A percentile compares a stretch with the other conserved stretches of the same genome.
These are phyloP conservation scores for Mortierella sp. DNA, from an alignment of 371 early-diverging fungal species.

Conservation along the genomic window DNA sequence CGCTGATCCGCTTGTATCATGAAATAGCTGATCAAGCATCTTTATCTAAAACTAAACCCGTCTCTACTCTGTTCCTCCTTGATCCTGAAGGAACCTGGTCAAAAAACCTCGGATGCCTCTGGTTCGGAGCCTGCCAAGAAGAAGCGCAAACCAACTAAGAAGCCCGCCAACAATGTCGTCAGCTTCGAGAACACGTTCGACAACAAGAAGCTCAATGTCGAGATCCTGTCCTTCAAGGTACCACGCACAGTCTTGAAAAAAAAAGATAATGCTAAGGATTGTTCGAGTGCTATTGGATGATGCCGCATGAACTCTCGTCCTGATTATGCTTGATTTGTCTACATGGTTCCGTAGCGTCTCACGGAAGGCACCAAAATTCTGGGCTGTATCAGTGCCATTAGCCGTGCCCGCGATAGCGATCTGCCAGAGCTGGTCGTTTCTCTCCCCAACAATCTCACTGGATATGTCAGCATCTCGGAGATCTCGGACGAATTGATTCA, in stretches of 20 bases:
- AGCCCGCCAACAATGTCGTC: slow-evolving; percentile 37
- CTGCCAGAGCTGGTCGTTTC: slow-evolving; percentile 83
- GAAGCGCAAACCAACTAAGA: slow-evolving; percentile 60
- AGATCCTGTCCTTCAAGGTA: slow-evolving; percentile 72
- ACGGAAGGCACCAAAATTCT: slow-evolving; percentile 78
- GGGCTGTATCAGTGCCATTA: slow-evolving; percentile 84
- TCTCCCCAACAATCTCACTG: slow-evolving; percentile 82
- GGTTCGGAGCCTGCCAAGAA: slow-evolving; percentile 63
- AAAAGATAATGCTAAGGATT: too few species aligned
- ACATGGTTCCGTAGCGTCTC: slow-evolving; percentile 71
- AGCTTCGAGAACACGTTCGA: slow-evolving; percentile 54
- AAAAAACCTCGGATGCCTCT: slow-evolving; percentile 5
- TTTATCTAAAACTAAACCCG: background rate
- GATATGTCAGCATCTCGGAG: slow-evolving; percentile 83
- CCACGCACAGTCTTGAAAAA: background rate
- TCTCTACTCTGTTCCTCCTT: slow-evolving; percentile 33
- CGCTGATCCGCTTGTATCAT: background rate
- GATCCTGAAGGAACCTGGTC: slow-evolving; percentile 37
- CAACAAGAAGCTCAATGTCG: slow-evolving; percentile 58
- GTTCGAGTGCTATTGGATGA: background rate
- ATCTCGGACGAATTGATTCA: slow-evolving; percentile 78
- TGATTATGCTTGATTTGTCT: too few species aligned
- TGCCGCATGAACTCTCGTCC: slow-evolving; percentile 5
- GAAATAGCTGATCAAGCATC: background rate
- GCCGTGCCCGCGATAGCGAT: slow-evolving; percentile 43